phyloP scores from a whole-genome alignment of 768 basidiomycete genomes.

The Porpolomopsis calyptriformis region DNA sequence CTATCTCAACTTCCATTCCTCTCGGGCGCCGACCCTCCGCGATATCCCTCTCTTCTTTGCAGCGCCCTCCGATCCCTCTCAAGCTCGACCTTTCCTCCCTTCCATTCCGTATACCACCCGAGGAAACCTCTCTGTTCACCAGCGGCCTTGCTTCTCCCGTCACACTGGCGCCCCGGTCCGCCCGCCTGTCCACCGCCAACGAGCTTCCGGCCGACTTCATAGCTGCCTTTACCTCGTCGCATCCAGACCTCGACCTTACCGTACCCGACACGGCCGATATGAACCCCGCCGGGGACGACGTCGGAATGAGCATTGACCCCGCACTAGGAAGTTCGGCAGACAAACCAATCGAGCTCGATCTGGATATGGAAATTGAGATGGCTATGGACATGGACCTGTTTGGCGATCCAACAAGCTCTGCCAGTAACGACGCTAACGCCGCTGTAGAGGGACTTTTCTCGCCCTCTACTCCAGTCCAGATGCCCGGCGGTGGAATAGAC shows the following conservation, averaged over 20 bases:
- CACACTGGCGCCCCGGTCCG: slow-evolving; percentile 72
- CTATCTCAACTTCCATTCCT: slow-evolving; percentile 19
- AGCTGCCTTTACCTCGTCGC: slow-evolving; percentile 45
- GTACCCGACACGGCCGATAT: slow-evolving; percentile 21
- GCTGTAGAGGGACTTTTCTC: slow-evolving; percentile 44
- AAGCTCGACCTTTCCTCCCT: slow-evolving; percentile 77
- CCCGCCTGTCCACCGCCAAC: slow-evolving; percentile 42
- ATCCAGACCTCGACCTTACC: slow-evolving; percentile 44
- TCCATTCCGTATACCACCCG: slow-evolving; percentile 52
- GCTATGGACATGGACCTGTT: slow-evolving; percentile 47
- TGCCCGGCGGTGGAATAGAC: slow-evolving; percentile 7
- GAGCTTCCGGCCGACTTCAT: slow-evolving; percentile 58
- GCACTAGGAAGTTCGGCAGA: slow-evolving; percentile 55
- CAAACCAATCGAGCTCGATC: slow-evolving; percentile 72
- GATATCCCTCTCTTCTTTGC: slow-evolving; percentile 72
- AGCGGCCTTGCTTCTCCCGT: slow-evolving; percentile 68
- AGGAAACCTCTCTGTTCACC: slow-evolving; percentile 47
- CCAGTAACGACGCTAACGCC: slow-evolving; percentile 24
- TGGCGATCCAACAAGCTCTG: slow-evolving; percentile 34
- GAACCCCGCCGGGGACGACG: slow-evolving; percentile 9
- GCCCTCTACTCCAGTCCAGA: slow-evolving; percentile 24
- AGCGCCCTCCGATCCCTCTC: slow-evolving; percentile 56
- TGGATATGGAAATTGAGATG: slow-evolving; percentile 67
- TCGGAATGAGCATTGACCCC: slow-evolving; percentile 26
- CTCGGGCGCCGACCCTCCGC: slow-evolving; percentile 57